Evolutionary conservation across 257 asterid species (phyloP).

Genomic region (Thymus mandschuricus): DNA sequence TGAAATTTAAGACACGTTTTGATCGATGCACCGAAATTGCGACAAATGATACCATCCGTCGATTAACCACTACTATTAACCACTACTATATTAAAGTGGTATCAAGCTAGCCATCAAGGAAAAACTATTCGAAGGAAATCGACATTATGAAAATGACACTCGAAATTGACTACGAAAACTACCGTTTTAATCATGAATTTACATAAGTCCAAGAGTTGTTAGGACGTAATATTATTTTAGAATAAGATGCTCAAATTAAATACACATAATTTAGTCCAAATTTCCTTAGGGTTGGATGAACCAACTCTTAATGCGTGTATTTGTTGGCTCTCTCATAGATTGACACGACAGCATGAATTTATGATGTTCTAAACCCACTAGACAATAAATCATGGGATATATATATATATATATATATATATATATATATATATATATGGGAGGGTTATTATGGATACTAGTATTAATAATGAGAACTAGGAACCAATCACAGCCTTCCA

Average conservation of each 20-base stretch:
- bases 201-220: slow-evolving; percentile 22
- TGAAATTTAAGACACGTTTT: no score
- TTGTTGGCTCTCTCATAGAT: neutral
- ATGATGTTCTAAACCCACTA: neutral
- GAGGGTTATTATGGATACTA: no score
- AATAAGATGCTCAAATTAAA: neutral
- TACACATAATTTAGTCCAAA: neutral
- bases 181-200: neutral
- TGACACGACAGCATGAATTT: neutral
- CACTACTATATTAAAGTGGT: neutral
- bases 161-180: slow-evolving; percentile 9
- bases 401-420: no score
- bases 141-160: slow-evolving; percentile 1
- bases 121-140: neutral
- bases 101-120: neutral
- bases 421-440: no score
- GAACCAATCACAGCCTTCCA: no score
- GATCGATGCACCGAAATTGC: no score
- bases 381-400: neutral
- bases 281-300: slow-evolving; percentile 22
- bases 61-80: no score
- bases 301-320: slow-evolving; percentile 22
- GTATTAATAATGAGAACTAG: no score
- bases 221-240: neutral
- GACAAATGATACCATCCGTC: no score